Conservation (phyloP, 148 eudicot species). For the Vaccinium myrtillus region DNA sequence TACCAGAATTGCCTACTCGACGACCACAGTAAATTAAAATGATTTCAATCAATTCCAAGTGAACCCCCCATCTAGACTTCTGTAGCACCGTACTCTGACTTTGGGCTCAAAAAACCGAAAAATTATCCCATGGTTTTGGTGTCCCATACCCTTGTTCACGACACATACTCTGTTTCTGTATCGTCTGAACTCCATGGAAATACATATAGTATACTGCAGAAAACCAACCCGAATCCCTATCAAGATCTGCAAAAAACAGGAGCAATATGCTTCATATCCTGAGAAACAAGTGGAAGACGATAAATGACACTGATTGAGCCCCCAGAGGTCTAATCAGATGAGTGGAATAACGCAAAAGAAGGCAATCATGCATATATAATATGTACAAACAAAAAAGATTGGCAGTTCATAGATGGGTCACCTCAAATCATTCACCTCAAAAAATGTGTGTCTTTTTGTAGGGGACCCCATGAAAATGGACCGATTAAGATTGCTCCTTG, state of each 20-base stretch:
- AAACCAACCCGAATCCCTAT: neutral
- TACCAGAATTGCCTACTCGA: too few species aligned
- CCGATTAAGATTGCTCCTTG: neutral
- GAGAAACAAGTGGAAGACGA: neutral
- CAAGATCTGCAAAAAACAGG: neutral
- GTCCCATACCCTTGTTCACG: too few species aligned
- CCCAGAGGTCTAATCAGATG: neutral
- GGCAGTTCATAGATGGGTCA: neutral
- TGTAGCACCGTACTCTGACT: too few species aligned
- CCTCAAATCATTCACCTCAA: slow-evolving; percentile 6
- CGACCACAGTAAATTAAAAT: too few species aligned
- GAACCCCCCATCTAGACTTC: too few species aligned
- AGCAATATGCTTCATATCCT: neutral
- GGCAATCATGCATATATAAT: neutral
- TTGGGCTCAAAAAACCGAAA: too few species aligned
- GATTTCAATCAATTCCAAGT: too few species aligned
- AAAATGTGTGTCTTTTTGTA: neutral
- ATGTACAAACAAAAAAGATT: neutral
- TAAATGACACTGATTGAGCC: neutral
- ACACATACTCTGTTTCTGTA: too few species aligned
- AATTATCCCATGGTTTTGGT: too few species aligned
- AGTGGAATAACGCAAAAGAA: neutral
- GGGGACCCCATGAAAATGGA: neutral
- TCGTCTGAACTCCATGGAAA: too few species aligned
- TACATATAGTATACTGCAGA: too few species aligned